phyloP scores from a whole-genome alignment of 2,329 filamentous ascomycete genomes.

The Colletotrichum costaricense region DNA sequence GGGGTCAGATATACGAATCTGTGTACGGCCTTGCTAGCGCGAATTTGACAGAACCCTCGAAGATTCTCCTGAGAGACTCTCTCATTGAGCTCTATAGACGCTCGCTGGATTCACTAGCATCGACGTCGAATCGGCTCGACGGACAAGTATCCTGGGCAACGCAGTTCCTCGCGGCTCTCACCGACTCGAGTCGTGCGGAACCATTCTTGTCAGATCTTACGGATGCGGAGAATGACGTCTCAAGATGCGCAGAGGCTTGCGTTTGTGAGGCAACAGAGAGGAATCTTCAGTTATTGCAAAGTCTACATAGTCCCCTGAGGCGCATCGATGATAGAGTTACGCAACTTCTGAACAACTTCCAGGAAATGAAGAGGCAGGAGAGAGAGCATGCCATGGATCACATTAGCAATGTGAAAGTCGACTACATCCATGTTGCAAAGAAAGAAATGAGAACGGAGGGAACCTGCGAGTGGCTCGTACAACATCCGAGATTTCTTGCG shows the following conservation, averaged over 20 bases:
- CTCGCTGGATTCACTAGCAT: background rate
- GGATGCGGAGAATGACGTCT: background rate
- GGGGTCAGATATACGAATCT: background rate
- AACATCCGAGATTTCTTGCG: background rate
- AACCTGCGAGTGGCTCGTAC: background rate
- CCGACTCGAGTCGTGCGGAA: rapidly evolving
- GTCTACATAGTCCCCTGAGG: no score
- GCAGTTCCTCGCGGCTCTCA: background rate
- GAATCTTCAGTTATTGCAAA: background rate
- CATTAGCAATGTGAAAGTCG: no score
- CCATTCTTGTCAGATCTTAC: background rate
- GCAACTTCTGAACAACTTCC: no score
- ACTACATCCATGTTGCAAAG: no score
- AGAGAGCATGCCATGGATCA: no score
- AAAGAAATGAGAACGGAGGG: background rate
- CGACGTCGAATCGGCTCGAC: rapidly evolving
- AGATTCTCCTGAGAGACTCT: background rate
- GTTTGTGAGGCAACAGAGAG: background rate
- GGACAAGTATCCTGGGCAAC: background rate
- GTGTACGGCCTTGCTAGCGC: background rate
- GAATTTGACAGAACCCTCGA: background rate
- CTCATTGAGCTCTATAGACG: background rate
- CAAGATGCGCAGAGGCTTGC: background rate
- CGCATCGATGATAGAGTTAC: no score
- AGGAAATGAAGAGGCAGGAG: no score